Conservation (phyloP, 805 yeast genomes). For the Candida ulmi region DNA sequence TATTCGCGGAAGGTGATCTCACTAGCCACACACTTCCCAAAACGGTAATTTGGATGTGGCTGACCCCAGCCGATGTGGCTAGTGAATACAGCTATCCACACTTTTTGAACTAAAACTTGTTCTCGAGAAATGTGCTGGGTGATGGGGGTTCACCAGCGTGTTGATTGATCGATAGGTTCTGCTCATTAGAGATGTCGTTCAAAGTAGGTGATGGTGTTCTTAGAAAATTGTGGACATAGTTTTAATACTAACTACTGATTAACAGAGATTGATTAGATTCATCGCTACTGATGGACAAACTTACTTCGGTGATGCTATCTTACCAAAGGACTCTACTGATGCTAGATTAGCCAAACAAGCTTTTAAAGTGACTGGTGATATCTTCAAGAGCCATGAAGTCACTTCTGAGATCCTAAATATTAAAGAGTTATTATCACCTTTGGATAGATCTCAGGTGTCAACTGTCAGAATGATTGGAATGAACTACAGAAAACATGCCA, state of each 20-base stretch:
- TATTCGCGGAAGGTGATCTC: background rate
- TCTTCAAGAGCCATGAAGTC: slow-evolving; percentile 29
- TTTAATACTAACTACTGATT: no score
- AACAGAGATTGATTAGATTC: slow-evolving; percentile 35
- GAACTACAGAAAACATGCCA: slow-evolving; percentile 40
- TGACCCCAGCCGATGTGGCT: no score
- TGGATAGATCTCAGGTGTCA: slow-evolving; percentile 29
- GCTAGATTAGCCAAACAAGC: slow-evolving; percentile 36
- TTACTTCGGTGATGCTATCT: slow-evolving; percentile 45
- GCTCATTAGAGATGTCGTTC: background rate
- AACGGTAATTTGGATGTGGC: background rate
- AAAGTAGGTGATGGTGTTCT: slow-evolving; percentile 1
- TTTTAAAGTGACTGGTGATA: slow-evolving; percentile 39
- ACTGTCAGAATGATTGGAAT: slow-evolving; percentile 46
- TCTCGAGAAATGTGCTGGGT: no score
- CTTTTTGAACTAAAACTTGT: no score
- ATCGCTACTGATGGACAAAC: slow-evolving; percentile 36
- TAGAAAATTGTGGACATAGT: no score
- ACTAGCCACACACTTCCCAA: background rate
- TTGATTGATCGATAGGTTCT: background rate
- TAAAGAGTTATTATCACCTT: slow-evolving; percentile 33
- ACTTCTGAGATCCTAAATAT: slow-evolving; percentile 32
- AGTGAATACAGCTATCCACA: no score
- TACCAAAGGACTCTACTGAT: slow-evolving; percentile 29
- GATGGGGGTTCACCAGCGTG: no score